Evolutionary conservation across 1,284 basidiomycete species (phyloP).

Genomic region (Caloboletus inedulis): DNA sequence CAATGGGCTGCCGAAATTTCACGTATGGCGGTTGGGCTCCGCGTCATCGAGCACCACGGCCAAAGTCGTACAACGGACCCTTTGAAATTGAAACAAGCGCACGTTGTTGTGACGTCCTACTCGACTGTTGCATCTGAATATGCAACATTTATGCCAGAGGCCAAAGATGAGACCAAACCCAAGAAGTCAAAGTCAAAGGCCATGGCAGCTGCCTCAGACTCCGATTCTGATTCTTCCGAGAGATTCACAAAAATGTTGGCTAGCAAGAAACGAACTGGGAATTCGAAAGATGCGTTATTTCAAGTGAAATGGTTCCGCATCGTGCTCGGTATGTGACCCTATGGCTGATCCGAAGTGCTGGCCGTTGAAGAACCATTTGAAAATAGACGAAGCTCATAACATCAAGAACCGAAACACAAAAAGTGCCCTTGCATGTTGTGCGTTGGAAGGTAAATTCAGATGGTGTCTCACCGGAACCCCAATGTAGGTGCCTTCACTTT

Average conservation of each 20-base stretch:
- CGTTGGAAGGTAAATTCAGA: conserved; percentile 72
- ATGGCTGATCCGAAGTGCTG: neutral
- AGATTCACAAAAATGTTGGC: conserved; percentile 25
- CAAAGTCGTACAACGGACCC: conserved; percentile 66
- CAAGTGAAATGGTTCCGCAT: conserved; percentile 81
- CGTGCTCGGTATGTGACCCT: conserved; percentile 63
- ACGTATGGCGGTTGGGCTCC: conserved; percentile 71
- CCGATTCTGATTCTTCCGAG: conserved; percentile 41
- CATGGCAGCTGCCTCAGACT: conserved; percentile 33
- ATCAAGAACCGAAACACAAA: conserved; percentile 94
- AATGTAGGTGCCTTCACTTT: conserved; percentile 52
- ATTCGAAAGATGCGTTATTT: conserved; percentile 70
- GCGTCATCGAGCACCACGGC: conserved; percentile 83
- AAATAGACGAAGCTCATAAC: conserved; percentile 92
- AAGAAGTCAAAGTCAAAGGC: conserved; percentile 37
- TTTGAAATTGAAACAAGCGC: conserved; percentile 54
- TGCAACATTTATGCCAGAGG: conserved; percentile 43
- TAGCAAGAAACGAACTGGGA: conserved; percentile 35
- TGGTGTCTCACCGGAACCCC: conserved; percentile 94
- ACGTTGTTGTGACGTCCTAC: conserved; percentile 86
- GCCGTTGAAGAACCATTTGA: neutral
- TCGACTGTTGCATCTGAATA: conserved; percentile 76
- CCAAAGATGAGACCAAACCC: conserved; percentile 48
- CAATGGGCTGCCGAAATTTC: conserved; percentile 91
- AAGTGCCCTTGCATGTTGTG: conserved; percentile 78